Conservation (phyloP, 345 rosid genomes). For the Camelina laxa region DNA sequence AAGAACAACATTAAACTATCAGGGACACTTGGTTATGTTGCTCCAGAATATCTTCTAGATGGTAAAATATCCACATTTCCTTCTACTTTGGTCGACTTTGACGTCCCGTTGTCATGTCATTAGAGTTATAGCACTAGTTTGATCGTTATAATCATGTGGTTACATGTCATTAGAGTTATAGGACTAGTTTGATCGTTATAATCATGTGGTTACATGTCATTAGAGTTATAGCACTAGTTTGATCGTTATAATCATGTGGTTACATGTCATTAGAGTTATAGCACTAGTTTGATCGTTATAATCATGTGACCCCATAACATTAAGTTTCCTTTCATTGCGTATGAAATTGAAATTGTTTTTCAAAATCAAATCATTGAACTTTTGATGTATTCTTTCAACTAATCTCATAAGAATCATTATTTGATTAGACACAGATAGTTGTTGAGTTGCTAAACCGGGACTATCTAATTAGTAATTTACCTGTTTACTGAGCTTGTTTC, state of each 20-base stretch:
- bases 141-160: constrained; percentile 22
- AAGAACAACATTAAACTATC: constrained; percentile 79
- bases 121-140: not conserved
- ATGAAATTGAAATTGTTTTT: constrained; percentile 4
- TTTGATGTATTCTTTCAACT: constrained; percentile 30
- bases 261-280: not conserved
- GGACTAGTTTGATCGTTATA: constrained; percentile 8
- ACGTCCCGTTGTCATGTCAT: constrained; percentile 13
- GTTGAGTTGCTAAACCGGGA: not conserved
- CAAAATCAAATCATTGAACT: not conserved
- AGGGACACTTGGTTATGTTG: constrained; percentile 93
- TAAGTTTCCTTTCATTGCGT: constrained; percentile 30
- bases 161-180: not conserved
- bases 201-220: constrained; percentile 7
- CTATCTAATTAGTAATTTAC: not conserved
- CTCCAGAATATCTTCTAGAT: constrained; percentile 89
- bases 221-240: not conserved
- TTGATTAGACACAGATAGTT: constrained; percentile 7
- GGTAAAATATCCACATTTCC: constrained; percentile 53
- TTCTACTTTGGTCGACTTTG: not conserved
- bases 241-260: constrained; percentile 22
- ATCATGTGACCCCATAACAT: constrained; percentile 28
- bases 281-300: constrained; percentile 11
- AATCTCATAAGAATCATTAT: constrained; percentile 27
- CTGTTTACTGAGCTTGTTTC: not conserved